Conservation (phyloP, 129 eudicot genomes). For the Scalesia atractyloides region DNA sequence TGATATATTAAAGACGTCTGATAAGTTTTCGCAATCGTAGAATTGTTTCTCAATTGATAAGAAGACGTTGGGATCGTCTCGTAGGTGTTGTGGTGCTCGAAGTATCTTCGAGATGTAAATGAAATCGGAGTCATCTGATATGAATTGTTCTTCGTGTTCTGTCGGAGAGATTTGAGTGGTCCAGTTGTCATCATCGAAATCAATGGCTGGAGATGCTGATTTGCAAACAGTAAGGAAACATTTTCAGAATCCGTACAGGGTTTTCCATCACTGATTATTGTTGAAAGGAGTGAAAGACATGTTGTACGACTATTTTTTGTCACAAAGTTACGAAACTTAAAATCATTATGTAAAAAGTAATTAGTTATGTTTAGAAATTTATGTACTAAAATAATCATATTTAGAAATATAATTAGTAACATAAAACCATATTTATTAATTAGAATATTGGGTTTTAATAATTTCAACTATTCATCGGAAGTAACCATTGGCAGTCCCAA, state of each 20-base stretch:
- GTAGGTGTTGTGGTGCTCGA: constrained; percentile 46
- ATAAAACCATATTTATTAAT: too few species aligned
- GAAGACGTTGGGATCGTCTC: constrained; percentile 54
- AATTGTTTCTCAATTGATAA: constrained; percentile 62
- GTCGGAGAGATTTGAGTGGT: constrained; percentile 41
- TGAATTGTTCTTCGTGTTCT: not conserved
- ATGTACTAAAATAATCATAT: too few species aligned
- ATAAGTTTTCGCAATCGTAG: constrained; percentile 45
- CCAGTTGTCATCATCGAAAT: constrained; percentile 55
- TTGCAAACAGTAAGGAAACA: not conserved
- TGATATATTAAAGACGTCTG: constrained; percentile 32
- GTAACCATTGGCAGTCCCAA: too few species aligned
- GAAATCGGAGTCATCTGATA: constrained; percentile 55
- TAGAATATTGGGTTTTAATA: too few species aligned
- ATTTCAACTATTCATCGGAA: too few species aligned
- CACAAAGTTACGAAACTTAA: too few species aligned
- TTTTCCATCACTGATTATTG: too few species aligned
- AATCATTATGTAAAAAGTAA: too few species aligned
- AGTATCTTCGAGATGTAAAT: constrained; percentile 65
- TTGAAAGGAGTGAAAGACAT: too few species aligned
- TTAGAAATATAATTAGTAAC: too few species aligned
- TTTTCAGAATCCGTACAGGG: not conserved
- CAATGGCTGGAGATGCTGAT: constrained; percentile 34
- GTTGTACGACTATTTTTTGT: too few species aligned
- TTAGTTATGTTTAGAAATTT: too few species aligned